Conservation (phyloP, 345 rosid species). For the Gossypium sturtianum region DNA sequence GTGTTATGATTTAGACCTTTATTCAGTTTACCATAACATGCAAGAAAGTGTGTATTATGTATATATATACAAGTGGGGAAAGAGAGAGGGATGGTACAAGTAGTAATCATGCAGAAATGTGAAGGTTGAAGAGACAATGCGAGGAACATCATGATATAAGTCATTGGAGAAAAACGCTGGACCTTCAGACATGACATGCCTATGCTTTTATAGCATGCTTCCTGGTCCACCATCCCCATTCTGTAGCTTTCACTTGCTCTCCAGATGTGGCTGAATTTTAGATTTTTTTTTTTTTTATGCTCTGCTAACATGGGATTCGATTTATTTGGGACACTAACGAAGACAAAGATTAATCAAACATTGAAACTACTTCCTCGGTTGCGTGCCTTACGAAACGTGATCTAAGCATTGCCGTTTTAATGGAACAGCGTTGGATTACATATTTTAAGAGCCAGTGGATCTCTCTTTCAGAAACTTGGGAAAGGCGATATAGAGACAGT, state of each 20-base stretch:
- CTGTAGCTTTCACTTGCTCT: neutral
- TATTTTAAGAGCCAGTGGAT: too few relatives aligned
- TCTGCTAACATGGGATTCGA: neutral
- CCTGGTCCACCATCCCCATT: conserved; percentile 1
- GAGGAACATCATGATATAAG: neutral
- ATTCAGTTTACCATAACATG: neutral
- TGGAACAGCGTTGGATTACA: neutral
- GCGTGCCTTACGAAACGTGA: neutral
- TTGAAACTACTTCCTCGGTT: neutral
- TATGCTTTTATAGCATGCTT: conserved; percentile 2
- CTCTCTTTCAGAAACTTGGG: too few relatives aligned
- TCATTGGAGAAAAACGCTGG: neutral
- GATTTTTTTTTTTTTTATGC: too few relatives aligned
- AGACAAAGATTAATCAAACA: neutral
- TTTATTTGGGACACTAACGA: neutral
- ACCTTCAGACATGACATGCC: conserved; percentile 1
- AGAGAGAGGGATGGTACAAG: neutral
- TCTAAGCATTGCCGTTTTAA: neutral
- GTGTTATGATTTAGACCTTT: neutral
- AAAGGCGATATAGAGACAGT: too few relatives aligned
- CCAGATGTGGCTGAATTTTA: neutral
- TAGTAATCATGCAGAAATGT: neutral
- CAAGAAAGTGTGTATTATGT: neutral
- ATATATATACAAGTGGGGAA: neutral
- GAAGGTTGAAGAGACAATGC: neutral